phyloP scores from a whole-genome alignment of 768 basidiomycete genomes.

The Mycena vitilis region DNA sequence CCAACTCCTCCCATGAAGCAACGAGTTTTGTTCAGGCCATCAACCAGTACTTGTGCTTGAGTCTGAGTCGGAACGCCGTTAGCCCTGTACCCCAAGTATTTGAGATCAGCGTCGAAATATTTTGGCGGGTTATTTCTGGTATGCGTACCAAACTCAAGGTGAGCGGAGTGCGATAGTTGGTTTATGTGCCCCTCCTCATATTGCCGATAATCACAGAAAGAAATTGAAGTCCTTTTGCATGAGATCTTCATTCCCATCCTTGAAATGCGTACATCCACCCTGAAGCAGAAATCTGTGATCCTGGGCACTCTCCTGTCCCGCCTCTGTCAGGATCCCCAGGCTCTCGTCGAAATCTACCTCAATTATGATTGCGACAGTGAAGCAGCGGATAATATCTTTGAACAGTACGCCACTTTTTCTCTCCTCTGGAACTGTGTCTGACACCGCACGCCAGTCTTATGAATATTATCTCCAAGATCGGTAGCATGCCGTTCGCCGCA shows the following conservation, averaged over 20 bases:
- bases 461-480: slow-evolving; percentile 95
- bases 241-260: slow-evolving; percentile 99
- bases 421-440: slow-evolving; percentile 1
- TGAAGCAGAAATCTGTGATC: slow-evolving; percentile 95
- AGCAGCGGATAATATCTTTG: slow-evolving; percentile 96
- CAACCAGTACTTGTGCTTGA: slow-evolving; percentile 95
- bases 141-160: slow-evolving; percentile 98
- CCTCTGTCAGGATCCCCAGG: slow-evolving; percentile 95
- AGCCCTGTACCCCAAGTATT: slow-evolving; percentile 97
- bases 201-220: slow-evolving; percentile 75
- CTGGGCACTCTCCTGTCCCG: slow-evolving; percentile 83
- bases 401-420: slow-evolving; percentile 70
- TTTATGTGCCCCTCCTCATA: slow-evolving; percentile 22
- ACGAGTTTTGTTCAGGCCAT: slow-evolving; percentile 93
- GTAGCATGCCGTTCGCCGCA: slow-evolving; percentile 64
- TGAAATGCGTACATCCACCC: slow-evolving; percentile 96
- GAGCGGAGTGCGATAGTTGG: slow-evolving; percentile 27
- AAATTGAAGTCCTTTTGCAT: slow-evolving; percentile 97
- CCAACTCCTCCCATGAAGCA: slow-evolving; percentile 87
- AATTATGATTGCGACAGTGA: slow-evolving; percentile 99
- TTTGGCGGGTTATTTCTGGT: slow-evolving; percentile 94
- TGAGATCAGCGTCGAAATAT: slow-evolving; percentile 97
- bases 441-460: slow-evolving; percentile 70
- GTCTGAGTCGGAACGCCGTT: slow-evolving; percentile 93
- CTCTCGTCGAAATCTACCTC: slow-evolving; percentile 96